Evolutionary conservation across 1,284 basidiomycete species (phyloP), one percentile per base, ranked within the genome.

Genomic region (Singerocomus inundabilis): DNA sequence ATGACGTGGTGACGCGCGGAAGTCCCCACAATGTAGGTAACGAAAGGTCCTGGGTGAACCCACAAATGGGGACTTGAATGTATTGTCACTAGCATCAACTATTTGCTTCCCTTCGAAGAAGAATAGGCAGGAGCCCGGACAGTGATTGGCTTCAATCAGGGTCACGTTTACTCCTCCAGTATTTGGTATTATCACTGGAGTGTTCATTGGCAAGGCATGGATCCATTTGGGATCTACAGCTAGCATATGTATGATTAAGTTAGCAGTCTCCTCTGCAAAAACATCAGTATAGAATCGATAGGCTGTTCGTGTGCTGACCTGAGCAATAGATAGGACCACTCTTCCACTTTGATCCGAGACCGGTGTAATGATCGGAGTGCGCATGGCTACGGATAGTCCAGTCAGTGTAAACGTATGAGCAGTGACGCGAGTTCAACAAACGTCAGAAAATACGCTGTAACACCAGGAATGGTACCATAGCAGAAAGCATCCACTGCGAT

Each of bases 71-170:
- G 86, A 88, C 56, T 81, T 85, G 73, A 83, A 86, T 9, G 73
- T 68, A 42, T 85, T 89, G 62, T 93, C 91, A 0, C 93, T 93
- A 1, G 93, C 91, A 61, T 95, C 77, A 40, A 87, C 72, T 0
- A 93, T 98, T 66, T 97, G 95, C 24, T 71, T 80, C 1, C 96
- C 96, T 69, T 97, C 93, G 57, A 96, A 98, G 16, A 97, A 77
- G 68, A 98, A 98, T 8, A 99, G 73, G 49, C 86, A 92, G 0
- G 94, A 97, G 6, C 96, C 97, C 0, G 97, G 96, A 6, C 93
- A 96, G 64, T 98, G 97, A 63, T 99, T 99, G 3, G 96, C 96
- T 60, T 97, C 92, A n/a, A 99, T 92, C 35, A 93, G 81, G 0
- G 93, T 98, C 2, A 98, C 95, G 32, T 72, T 77, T 32, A 98